A percentile compares a stretch with the other conserved stretches of the same genome.
These are phyloP conservation scores for Fusarium subtropicale DNA, from an alignment of 2,329 filamentous ascomycete species.

Conservation along the genomic window DNA sequence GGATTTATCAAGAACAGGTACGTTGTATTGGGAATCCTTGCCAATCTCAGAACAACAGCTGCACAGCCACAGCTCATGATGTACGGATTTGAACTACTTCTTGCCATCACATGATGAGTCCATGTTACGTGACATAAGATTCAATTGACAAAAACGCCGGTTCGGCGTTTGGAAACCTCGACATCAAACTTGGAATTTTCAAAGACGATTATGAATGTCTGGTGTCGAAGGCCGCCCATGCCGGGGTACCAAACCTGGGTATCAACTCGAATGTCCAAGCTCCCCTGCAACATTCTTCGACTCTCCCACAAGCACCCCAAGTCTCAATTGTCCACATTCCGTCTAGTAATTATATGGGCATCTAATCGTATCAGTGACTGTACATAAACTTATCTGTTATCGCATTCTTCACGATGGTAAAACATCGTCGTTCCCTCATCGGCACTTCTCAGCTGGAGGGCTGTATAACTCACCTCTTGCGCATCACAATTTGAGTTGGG, in stretches of 20 bases:
- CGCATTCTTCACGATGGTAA: neutral
- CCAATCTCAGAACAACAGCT: neutral
- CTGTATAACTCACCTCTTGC: neutral
- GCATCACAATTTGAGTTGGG: neutral
- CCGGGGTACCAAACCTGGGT: neutral
- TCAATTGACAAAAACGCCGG: neutral
- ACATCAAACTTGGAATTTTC: neutral
- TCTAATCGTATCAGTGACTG: neutral
- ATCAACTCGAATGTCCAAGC: neutral
- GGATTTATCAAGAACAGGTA: neutral
- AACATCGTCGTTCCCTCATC: neutral
- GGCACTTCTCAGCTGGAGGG: neutral
- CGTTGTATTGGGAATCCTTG: neutral
- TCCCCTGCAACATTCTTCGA: neutral
- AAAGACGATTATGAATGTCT: neutral
- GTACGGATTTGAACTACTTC: neutral
- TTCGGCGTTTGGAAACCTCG: neutral
- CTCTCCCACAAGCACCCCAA: neutral
- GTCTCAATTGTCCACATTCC: neutral
- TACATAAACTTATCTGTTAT: neutral
- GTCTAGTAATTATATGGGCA: neutral
- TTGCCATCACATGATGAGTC: neutral
- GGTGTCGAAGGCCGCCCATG: neutral
- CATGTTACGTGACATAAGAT: neutral
- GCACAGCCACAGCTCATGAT: neutral